Base-by-base conservation (phyloP, 768 basidiomycete species). In the Daedaleopsis sinensis region DNA sequence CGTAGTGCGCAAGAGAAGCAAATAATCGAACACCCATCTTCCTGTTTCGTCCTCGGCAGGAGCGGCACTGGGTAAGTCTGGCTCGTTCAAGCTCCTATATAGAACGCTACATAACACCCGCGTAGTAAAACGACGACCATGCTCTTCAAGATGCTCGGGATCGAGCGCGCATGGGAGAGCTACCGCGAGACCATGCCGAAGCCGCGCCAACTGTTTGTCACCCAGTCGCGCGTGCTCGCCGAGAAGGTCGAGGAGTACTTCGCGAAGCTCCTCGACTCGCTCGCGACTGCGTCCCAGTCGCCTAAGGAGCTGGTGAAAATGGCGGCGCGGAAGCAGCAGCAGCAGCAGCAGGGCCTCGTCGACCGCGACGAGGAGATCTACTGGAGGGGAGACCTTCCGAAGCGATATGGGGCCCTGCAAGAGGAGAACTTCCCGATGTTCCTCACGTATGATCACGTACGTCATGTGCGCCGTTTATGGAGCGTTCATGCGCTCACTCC, bases 91-190 rank as follows among this genome's bases (percentile, higher is more conserved):
- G 0, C 77, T 87, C 6, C 15, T 21, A 5, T 24, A 32, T 32
- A 3, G 19, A 39, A 52, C 10, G 32, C 6, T 15, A 24, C 37
- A 13, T 6, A 27, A 46, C 27, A 32, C 27, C 7, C 4, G 27
- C 59, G 32, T 63, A 89, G 89, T 0, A 90, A 90, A 79, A 90
- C 88, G 0, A 91, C 90, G 0, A 87, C 88, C 0, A 89, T 91
- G 81, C 74, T 91, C 1, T 88, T 87, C 76, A 90, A 88, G 70
- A 90, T 91, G 81, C 76, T 90, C 1, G 81, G 83, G 1, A 83
- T 90, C 11, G 86, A 91, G 64, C 74, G 81, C n/a, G 77, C 82
- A 2, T 86, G 81, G 73, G 71, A 80, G 42, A 61, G 76, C 24
- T 71, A 75, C n/a, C 71, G 70, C 12, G 74, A 70, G 15, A 62